Base-by-base conservation (phyloP, 1,284 basidiomycete genomes). In the Xerocomus amazonicus region DNA sequence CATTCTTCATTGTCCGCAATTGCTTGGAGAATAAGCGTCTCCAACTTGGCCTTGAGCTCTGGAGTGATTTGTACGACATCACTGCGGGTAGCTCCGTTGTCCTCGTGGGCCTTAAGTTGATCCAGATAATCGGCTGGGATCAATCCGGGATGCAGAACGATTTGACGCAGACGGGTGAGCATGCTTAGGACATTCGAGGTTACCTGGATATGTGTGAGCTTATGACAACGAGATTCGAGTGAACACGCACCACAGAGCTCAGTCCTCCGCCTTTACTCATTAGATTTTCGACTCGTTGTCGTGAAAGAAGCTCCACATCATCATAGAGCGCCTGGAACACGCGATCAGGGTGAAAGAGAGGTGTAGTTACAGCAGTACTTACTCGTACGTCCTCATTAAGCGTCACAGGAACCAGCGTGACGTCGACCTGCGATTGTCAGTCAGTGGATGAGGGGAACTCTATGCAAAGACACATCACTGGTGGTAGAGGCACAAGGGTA, bases 1-100 rank as follows among this genome's bases (percentile, higher is more conserved):
- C 91, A 94, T 63, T 94, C 92, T 68, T 92, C 89, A 48, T 77
- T 84, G 56, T 93, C 90, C 58, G 90, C 88, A 19, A 93, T 81
- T 0, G 79, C 80, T 56, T 83, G 78, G 10, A 78, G 75, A 23
- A 95, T 77, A 32, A 80, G 67, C 12, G 63, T 68, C 60, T 90
- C 83, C n/a, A 94, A 69, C 19, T 76, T 76, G 16, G 62, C 62
- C 63, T 72, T 83, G 41, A 79, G 76, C 54, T 74, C 74, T 8
- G 74, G 69, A 27, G 75, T 81, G 33, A 82, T 60, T 27, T 68
- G 68, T 12, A 73, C 65, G 12, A 65, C 59, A 9, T 57, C 45
- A 9, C 57, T 47, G 14, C 47, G 56, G 16, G 57, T 40, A 35
- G 68, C 63, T 23, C 74, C 70, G n/a, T 63, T 57, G 2, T 66